A percentile compares a stretch with the other conserved stretches of the same genome.
These are phyloP conservation scores for Escallonia rubra DNA, from an alignment of 129 eudicot species.

Conservation along the genomic window DNA sequence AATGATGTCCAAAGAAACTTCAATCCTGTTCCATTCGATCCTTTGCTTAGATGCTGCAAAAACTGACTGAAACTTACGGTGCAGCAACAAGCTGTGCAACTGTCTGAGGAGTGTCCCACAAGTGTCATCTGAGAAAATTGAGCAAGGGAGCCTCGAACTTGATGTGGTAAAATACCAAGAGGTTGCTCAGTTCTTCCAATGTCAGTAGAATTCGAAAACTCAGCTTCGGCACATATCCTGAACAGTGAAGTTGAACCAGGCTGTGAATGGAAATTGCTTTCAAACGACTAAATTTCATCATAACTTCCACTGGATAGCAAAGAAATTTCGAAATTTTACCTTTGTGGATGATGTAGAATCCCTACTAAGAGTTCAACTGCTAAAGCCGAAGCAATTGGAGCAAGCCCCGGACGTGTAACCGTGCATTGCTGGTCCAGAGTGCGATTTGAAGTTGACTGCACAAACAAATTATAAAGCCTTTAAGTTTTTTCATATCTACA, in stretches of 20 bases:
- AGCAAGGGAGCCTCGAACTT: slow-evolving; percentile 74
- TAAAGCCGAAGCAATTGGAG: slow-evolving; percentile 92
- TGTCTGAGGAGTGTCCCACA: slow-evolving; percentile 82
- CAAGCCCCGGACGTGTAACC: slow-evolving; percentile 96
- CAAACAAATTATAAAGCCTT: not conserved
- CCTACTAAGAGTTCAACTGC: slow-evolving; percentile 92
- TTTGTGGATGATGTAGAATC: slow-evolving; percentile 82
- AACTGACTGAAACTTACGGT: slow-evolving; percentile 44
- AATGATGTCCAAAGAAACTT: too few relatives aligned
- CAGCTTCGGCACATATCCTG: slow-evolving; percentile 81
- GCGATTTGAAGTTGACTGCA: slow-evolving; percentile 90
- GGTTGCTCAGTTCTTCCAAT: slow-evolving; percentile 57
- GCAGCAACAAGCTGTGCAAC: slow-evolving; percentile 86
- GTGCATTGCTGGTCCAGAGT: slow-evolving; percentile 99
- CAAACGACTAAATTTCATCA: not conserved
- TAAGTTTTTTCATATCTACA: not conserved
- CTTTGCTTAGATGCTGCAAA: not conserved
- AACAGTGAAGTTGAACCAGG: slow-evolving; percentile 4
- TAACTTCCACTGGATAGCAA: not conserved
- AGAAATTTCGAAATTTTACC: slow-evolving; percentile 32
- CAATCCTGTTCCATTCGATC: not conserved
- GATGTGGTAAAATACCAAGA: slow-evolving; percentile 96
- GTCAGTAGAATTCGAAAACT: slow-evolving; percentile 52
- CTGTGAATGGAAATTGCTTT: not conserved
- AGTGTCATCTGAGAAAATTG: slow-evolving; percentile 93